phyloP scores from a whole-genome alignment of 129 eudicot genomes.

The Flaveria sonorensis region DNA sequence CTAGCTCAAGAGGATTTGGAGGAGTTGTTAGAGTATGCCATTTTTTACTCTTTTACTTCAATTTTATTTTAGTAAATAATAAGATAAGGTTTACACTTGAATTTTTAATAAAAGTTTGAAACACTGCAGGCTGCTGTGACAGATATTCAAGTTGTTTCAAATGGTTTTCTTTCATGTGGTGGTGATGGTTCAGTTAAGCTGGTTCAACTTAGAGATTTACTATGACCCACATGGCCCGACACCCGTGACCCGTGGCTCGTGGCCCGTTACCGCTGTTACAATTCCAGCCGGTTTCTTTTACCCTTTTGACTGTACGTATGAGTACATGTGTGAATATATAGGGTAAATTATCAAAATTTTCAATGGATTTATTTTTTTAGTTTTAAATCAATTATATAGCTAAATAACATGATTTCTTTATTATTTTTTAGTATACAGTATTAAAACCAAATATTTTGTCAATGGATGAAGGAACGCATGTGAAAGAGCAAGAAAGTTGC shows the following conservation, averaged over 20 bases:
- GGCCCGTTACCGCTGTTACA: background rate
- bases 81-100: slow-evolving; percentile 15
- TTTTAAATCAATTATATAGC: background rate
- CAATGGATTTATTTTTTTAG: background rate
- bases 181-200: slow-evolving; percentile 82
- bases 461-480: background rate
- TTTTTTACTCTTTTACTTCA: slow-evolving; percentile 13
- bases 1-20: slow-evolving; percentile 83
- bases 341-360: slow-evolving; percentile 10
- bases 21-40: slow-evolving; percentile 69
- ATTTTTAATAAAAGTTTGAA: slow-evolving; percentile 31
- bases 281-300: slow-evolving; percentile 1
- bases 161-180: slow-evolving; percentile 89
- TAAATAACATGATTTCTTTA: background rate
- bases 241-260: background rate
- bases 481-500: slow-evolving; percentile 18
- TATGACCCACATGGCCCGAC: slow-evolving; percentile 15
- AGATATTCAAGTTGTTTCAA: slow-evolving; percentile 73
- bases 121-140: slow-evolving; percentile 83
- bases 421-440: background rate
- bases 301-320: background rate
- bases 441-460: background rate
- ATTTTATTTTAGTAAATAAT: background rate
- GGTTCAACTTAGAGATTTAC: slow-evolving; percentile 50
- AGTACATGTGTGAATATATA: slow-evolving; percentile 22